Evolutionary conservation across 495 filamentous ascomycete species (phyloP), one percentile per base, ranked within the genome.

Genomic region (Entonaema liquescens): DNA sequence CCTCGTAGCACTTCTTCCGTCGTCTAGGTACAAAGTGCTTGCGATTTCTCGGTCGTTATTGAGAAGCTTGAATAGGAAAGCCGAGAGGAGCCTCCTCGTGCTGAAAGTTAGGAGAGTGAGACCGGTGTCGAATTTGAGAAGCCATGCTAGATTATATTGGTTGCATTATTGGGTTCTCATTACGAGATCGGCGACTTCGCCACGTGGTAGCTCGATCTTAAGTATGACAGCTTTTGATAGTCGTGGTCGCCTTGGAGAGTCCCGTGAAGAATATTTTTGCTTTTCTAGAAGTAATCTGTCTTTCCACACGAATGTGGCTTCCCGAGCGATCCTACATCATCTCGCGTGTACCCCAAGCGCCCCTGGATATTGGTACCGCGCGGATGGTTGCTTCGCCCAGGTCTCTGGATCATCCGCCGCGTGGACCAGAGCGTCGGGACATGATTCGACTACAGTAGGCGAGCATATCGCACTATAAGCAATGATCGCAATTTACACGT

Each of bases 101-200:
- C 21, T 26, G 13, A 59, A 5, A 35, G 50, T 28, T 53, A 42
- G 36, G 59, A 59, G 33, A 64, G 54, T 72, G 69, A 72, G 60
- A 63, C 69, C 49, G 13, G 29, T 23, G 17, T 64, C 21, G 55
- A 59, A 35, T 33, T 23, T 65, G 12, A 3, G 59, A 64, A 57
- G 59, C 54, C 31, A 58, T 60, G 59, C 53, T 72, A 49, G 55
- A 68, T 62, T 65, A 64, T 72, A 72, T 72, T 64, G 69, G 59
- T 72, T 72, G 53, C 59, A 72, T 67, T 72, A 72, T 72, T 72
- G 59, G 38, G 59, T 60, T 64, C 49, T 54, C 60, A 59, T 72
- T 67, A 72, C 55, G 64, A 68, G 69, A 65, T 72, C 69, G 69
- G 69, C 69, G 69, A 72, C 69, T 64, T 68, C 54, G 38, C 69